A percentile compares a stretch with the other conserved stretches of the same genome.
These are phyloP conservation scores for Monosporascus sp. DNA, from an alignment of 2,329 filamentous ascomycete species.

Conservation along the genomic window DNA sequence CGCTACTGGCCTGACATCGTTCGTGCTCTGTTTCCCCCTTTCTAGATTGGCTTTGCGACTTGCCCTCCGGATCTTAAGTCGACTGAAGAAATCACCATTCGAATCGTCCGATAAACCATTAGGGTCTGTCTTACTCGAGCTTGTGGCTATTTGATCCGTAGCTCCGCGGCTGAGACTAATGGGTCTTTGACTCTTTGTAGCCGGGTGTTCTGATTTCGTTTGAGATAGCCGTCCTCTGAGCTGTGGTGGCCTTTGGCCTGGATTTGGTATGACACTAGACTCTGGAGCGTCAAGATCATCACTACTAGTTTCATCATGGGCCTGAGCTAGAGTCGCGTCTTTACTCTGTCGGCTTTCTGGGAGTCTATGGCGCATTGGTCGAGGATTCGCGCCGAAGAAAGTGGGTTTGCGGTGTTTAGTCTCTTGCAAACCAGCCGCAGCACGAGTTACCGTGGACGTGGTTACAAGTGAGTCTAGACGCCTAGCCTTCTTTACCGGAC, in stretches of 20 bases:
- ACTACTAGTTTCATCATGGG: constrained; percentile 10
- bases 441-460: constrained; percentile 14
- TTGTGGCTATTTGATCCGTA: neutral
- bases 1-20: constrained; percentile 5
- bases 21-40: constrained; percentile 12
- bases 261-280: neutral
- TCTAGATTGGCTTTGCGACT: constrained; percentile 15
- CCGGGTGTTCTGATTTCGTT: neutral
- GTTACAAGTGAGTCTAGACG: constrained; percentile 15
- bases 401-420: neutral
- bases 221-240: neutral
- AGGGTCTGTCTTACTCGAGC: constrained; percentile 2
- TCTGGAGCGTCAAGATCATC: constrained; percentile 13
- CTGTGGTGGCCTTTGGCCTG: neutral
- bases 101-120: constrained; percentile 9
- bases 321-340: constrained; percentile 1
- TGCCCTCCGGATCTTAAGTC: constrained; percentile 18
- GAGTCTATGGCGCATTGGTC: neutral
- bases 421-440: constrained; percentile 19
- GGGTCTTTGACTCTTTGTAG: neutral
- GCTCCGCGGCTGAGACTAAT: neutral
- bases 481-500: constrained; percentile 26
- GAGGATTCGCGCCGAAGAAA: neutral
- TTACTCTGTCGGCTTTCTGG: constrained; percentile 1
- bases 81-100: constrained; percentile 14